Evolutionary conservation across 1,284 basidiomycete genomes (phyloP).

Genomic region (Malassezia arunalokei): DNA sequence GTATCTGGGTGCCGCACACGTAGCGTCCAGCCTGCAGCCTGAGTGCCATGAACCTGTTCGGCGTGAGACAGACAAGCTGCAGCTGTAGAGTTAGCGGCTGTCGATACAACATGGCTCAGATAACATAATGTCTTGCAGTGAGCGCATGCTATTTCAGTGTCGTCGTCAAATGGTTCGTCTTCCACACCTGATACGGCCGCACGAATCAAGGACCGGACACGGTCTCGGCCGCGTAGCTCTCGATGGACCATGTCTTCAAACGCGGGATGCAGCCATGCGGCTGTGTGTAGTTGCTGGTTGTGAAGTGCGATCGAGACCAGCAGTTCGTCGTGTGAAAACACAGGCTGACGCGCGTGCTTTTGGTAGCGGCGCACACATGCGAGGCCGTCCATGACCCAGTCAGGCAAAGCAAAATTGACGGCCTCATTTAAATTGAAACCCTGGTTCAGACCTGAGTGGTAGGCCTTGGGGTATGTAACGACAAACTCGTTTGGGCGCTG

Average conservation of each 20-base stretch:
- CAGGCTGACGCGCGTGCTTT: conserved; percentile 77
- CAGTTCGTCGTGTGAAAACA: conserved; percentile 96
- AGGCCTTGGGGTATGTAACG: conserved; percentile 94
- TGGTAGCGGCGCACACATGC: conserved; percentile 76
- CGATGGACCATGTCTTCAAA: conserved; percentile 78
- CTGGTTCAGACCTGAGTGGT: conserved; percentile 97
- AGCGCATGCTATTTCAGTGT: conserved; percentile 88
- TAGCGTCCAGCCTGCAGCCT: conserved; percentile 55
- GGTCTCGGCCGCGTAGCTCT: conserved; percentile 60
- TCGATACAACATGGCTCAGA: conserved; percentile 65
- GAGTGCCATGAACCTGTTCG: conserved; percentile 62
- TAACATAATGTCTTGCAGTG: conserved; percentile 92
- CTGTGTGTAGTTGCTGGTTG: conserved; percentile 81
- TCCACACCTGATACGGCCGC: conserved; percentile 32
- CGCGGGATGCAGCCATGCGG: conserved; percentile 63
- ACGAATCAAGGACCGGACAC: conserved; percentile 49
- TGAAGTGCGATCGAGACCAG: conserved; percentile 88
- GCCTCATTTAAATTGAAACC: conserved; percentile 98
- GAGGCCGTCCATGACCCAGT: conserved; percentile 78
- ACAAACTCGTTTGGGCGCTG: conserved; percentile 89
- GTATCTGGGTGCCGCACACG: conserved; percentile 71
- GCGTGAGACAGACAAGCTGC: conserved; percentile 71
- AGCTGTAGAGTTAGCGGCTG: conserved; percentile 54
- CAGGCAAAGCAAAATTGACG: conserved; percentile 93
- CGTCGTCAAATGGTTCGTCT: conserved; percentile 57